Conservation (phyloP, 192 early-diverging fungal genomes). For the Backusella luteola region DNA sequence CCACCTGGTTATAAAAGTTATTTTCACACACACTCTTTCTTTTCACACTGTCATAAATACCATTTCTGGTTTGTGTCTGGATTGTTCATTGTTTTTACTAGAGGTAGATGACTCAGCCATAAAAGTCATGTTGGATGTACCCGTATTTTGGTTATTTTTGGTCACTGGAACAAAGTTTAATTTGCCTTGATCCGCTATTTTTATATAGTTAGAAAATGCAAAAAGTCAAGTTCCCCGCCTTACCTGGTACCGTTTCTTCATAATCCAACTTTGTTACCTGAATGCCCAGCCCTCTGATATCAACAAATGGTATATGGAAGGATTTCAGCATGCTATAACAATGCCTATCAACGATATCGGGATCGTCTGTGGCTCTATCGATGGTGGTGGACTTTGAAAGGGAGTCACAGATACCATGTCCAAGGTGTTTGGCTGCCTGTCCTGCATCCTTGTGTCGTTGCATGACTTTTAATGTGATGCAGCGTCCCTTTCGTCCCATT, state of each 20-base stretch:
- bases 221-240: no score
- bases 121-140: no score
- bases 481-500: constrained; percentile 51
- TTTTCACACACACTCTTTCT: no score
- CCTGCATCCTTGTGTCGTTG: constrained; percentile 47
- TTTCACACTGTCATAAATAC: neutral
- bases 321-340: constrained; percentile 36
- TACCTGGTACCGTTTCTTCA: neutral
- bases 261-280: constrained; percentile 47
- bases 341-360: constrained; percentile 37
- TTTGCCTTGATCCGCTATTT: neutral
- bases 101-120: neutral
- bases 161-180: neutral
- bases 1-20: neutral
- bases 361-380: constrained; percentile 47
- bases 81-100: neutral
- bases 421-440: constrained; percentile 59
- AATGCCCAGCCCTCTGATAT: constrained; percentile 56
- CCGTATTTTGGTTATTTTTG: neutral
- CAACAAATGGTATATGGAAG: constrained; percentile 37
- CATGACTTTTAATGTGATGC: constrained; percentile 71
- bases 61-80: constrained; percentile 1
- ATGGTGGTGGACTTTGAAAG: constrained; percentile 52
- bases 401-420: constrained; percentile 64
- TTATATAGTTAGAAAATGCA: neutral